Base-by-base conservation (phyloP, 2,329 filamentous ascomycete species). In the Aspergillus brunneoviolaceus region DNA sequence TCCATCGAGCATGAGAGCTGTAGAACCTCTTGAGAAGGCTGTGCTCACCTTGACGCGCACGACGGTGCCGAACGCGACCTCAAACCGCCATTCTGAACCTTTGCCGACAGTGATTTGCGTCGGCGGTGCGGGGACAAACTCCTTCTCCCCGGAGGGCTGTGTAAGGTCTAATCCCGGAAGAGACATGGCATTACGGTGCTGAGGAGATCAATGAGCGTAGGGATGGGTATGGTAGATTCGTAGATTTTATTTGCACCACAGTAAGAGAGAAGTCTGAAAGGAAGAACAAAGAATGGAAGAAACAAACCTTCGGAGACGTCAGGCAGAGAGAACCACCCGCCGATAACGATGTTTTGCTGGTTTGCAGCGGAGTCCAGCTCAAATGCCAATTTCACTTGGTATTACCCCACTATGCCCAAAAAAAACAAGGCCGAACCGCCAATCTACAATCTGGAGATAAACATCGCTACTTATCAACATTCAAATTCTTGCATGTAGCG, bases 81-180 rank as follows among this genome's bases (percentile, higher is more conserved):
- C 84, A 77, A 94, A 94, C 54, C 90, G 86, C 87, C 89, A 94
- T 82, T 94, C 90, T 69, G 85, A 88, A 65, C 85, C 85, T 58
- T 86, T 83, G 54, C 82, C 79, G 63, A 94, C 84, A 64, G 77
- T 79, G 61, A 85, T 80, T 54, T 82, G 74, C 39, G 74, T 74
- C 29, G 76, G 74, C 47, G 76, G 74, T 51, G 78, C 75, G 63
- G 74, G 69, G 42, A 70, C 72, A 61, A 69, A 69, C 31, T 68
- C 65, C 55, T 69, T 69, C 60, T 77, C 77, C 76, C 87, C 86
- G 70, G 85, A 80, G 62, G 83, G 80, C 62, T 85, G 84, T 57
- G 88, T 85, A 72, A 90, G 86, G 68, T 89, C 89, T 75, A 91
- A 78, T 69, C 89, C 89, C 67, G 89, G 89, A 73, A 91, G 89